phyloP scores from a whole-genome alignment of 1,139 yeast species.

The Blastobotrys elegans region DNA sequence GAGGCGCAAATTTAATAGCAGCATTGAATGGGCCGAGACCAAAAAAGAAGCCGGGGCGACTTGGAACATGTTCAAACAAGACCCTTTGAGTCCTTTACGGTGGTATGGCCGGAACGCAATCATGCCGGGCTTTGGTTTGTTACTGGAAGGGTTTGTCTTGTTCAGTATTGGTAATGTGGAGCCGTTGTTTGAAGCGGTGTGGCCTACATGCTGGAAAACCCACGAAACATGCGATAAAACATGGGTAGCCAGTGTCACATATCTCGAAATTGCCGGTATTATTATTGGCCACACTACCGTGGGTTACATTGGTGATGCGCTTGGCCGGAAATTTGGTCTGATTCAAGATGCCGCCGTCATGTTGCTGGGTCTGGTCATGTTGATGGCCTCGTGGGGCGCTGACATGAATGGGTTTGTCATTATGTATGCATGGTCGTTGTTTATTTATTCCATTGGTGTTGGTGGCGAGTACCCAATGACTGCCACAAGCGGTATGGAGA shows the following conservation, averaged over 20 bases:
- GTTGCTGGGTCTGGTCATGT: slow-evolving; percentile 65
- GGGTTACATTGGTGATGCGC: slow-evolving; percentile 76
- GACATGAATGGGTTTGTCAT: slow-evolving; percentile 38
- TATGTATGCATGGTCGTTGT: slow-evolving; percentile 67
- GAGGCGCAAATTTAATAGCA: slow-evolving; percentile 28
- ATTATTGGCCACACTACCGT: slow-evolving; percentile 87
- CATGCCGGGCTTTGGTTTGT: slow-evolving; percentile 37
- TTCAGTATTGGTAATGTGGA: slow-evolving; percentile 37
- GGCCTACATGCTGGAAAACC: slow-evolving; percentile 37
- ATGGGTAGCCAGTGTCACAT: slow-evolving; percentile 35
- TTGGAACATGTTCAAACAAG: slow-evolving; percentile 30
- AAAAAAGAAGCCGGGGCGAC: slow-evolving; percentile 26
- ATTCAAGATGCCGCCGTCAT: slow-evolving; percentile 38
- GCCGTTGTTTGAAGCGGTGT: slow-evolving; percentile 31
- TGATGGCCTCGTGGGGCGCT: slow-evolving; percentile 50
- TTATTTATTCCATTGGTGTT: slow-evolving; percentile 70
- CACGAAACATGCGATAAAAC: slow-evolving; percentile 31
- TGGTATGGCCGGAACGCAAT: slow-evolving; percentile 36
- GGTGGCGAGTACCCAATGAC: slow-evolving; percentile 99
- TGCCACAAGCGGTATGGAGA: slow-evolving; percentile 47
- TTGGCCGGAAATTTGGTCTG: slow-evolving; percentile 82
- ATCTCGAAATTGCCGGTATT: slow-evolving; percentile 62
- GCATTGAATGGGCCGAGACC: slow-evolving; percentile 30
- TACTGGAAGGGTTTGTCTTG: slow-evolving; percentile 37
- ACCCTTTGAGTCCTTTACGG: slow-evolving; percentile 34